Evolutionary conservation across 257 asterid species (phyloP).

Genomic region (Coffea eugenioides): DNA sequence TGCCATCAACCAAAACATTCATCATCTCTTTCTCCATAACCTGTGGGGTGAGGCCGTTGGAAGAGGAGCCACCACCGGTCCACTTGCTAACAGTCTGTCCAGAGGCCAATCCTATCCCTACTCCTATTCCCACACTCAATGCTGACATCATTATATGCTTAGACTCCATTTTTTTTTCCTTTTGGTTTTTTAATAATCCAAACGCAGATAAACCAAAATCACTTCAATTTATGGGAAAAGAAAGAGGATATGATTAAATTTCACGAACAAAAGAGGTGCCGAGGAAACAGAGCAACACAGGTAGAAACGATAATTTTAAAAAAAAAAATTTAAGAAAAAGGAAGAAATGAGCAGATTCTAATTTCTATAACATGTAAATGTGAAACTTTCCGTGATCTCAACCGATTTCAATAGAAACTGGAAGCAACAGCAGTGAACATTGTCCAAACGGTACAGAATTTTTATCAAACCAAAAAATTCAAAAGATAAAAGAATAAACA

Average conservation of each 20-base stretch:
- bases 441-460: too few relatives aligned
- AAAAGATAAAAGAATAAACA: too few relatives aligned
- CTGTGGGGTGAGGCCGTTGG: conserved; percentile 36
- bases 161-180: conserved; percentile 46
- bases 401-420: too few relatives aligned
- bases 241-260: too few relatives aligned
- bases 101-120: conserved; percentile 76
- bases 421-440: too few relatives aligned
- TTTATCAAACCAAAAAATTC: too few relatives aligned
- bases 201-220: not conserved
- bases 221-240: not conserved
- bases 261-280: too few relatives aligned
- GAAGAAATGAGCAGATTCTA: too few relatives aligned
- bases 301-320: too few relatives aligned
- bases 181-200: not conserved
- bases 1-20: conserved; percentile 49
- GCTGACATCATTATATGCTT: conserved; percentile 73
- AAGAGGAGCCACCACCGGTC: conserved; percentile 32
- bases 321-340: too few relatives aligned
- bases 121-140: conserved; percentile 70
- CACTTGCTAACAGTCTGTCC: conserved; percentile 54
- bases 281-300: too few relatives aligned
- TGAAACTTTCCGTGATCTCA: not conserved
- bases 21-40: conserved; percentile 70
- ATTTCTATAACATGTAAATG: not conserved